Conservation (phyloP, 768 basidiomycete species). For the Inosperma sp. region DNA sequence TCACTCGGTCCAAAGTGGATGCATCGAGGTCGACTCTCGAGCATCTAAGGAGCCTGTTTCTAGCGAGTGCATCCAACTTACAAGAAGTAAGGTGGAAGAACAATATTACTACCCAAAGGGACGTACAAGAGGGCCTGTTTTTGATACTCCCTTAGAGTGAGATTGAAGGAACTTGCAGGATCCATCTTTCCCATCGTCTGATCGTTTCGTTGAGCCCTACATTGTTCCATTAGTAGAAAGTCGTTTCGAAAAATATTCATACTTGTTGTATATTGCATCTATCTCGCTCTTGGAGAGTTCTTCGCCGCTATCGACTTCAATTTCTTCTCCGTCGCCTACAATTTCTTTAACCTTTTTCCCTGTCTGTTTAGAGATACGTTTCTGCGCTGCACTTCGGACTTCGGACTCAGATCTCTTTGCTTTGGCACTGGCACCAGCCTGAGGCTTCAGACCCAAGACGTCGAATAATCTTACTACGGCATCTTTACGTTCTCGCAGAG, state of each 20-base stretch:
- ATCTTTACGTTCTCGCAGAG: constrained; percentile 74
- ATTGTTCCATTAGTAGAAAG: not conserved
- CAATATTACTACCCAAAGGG: not conserved
- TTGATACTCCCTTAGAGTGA: constrained; percentile 81
- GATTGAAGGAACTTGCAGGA: constrained; percentile 67
- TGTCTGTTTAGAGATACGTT: constrained; percentile 36
- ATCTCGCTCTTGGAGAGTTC: constrained; percentile 79
- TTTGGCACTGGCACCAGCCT: constrained; percentile 36
- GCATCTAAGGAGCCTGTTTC: constrained; percentile 73
- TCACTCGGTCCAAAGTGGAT: constrained; percentile 93
- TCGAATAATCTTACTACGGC: constrained; percentile 73
- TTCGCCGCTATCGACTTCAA: constrained; percentile 80
- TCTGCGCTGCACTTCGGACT: constrained; percentile 38
- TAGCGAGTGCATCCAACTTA: constrained; percentile 87
- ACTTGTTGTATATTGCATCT: constrained; percentile 83
- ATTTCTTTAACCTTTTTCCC: constrained; percentile 55
- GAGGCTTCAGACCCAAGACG: constrained; percentile 63
- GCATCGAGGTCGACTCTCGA: constrained; percentile 69
- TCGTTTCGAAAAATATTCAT: constrained; percentile 9
- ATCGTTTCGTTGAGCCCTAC: constrained; percentile 83
- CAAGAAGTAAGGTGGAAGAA: constrained; percentile 1
- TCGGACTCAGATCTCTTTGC: constrained; percentile 30
- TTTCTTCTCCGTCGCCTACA: constrained; percentile 77
- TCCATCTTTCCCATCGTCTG: constrained; percentile 74
- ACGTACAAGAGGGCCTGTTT: constrained; percentile 82